Conservation (phyloP, 139 green algal species). For the Deuterostichococcus epilithicus region DNA sequence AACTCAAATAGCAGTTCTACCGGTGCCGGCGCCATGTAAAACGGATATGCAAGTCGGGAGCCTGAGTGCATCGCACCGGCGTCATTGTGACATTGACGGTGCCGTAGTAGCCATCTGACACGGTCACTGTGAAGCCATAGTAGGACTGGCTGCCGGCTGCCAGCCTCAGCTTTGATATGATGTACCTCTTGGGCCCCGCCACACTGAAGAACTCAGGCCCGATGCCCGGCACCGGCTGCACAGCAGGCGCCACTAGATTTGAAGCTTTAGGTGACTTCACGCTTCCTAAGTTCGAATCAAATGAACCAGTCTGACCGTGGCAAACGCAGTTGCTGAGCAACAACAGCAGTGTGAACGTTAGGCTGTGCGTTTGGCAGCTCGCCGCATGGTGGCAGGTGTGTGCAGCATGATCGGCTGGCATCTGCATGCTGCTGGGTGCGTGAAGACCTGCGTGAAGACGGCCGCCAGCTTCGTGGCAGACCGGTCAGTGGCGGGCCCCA, state of each 20-base stretch:
- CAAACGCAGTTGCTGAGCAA: neutral
- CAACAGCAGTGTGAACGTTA: too few species aligned
- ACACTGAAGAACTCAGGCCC: slow-evolving; percentile 8
- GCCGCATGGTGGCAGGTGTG: too few species aligned
- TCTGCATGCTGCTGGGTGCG: too few species aligned
- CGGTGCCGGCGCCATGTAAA: too few species aligned
- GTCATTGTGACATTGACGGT: slow-evolving; percentile 4
- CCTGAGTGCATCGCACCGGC: neutral
- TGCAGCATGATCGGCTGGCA: too few species aligned
- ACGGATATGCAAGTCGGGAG: neutral
- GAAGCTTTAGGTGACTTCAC: too few species aligned
- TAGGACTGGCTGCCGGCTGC: slow-evolving; percentile 1
- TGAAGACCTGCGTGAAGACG: neutral
- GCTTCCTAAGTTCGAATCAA: too few species aligned
- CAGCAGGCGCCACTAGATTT: too few species aligned
- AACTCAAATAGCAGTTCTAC: too few species aligned
- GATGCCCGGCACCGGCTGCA: slow-evolving; percentile 5
- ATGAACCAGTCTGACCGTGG: too few species aligned
- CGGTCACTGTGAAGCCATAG: slow-evolving; percentile 13
- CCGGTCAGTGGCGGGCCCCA: neutral
- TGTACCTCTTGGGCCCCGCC: slow-evolving; percentile 1
- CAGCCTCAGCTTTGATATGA: neutral
- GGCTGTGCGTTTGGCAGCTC: too few species aligned
- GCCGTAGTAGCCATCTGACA: slow-evolving; percentile 9
- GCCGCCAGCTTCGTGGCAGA: neutral